Evolutionary conservation across 2,329 filamentous ascomycete genomes (phyloP).

Genomic region (Fusarium robinianum): DNA sequence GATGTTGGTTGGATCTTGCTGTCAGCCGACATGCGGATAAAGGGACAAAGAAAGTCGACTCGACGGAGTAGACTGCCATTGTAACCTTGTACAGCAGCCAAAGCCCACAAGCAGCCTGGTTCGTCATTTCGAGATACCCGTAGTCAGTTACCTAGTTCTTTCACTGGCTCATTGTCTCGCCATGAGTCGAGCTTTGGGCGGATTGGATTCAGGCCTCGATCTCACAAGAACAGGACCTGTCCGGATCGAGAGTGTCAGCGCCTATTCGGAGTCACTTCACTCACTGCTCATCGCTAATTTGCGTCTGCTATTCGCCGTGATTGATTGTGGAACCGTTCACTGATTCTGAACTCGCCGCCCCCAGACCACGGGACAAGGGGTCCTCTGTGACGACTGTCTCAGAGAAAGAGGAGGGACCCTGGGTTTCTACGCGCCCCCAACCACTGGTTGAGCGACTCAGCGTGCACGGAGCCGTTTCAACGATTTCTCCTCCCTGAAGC

Average conservation of each 20-base stretch:
- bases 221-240: conserved; percentile 3
- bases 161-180: conserved; percentile 19
- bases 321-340: conserved; percentile 25
- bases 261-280: conserved; percentile 13
- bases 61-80: too few relatives aligned
- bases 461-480: conserved; percentile 24
- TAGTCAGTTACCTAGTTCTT: conserved; percentile 10
- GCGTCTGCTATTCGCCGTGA: conserved; percentile 22
- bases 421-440: conserved; percentile 20
- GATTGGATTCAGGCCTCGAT: conserved; percentile 13
- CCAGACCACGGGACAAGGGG: too few relatives aligned
- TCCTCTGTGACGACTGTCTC: conserved; percentile 35
- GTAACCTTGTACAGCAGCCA: conserved; percentile 26
- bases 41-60: background rate
- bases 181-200: conserved; percentile 8
- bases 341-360: conserved; percentile 32
- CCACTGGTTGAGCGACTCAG: conserved; percentile 6
- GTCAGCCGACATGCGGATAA: conserved; percentile 24
- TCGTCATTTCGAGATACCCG: too few relatives aligned
- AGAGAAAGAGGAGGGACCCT: conserved; percentile 31
- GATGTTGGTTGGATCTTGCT: conserved; percentile 31
- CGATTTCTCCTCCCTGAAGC: conserved; percentile 2
- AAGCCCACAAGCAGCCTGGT: too few relatives aligned
- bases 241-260: conserved; percentile 9
- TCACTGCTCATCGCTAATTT: conserved; percentile 19